phyloP scores from a whole-genome alignment of 345 rosid species.

The Euphorbia peplus region DNA sequence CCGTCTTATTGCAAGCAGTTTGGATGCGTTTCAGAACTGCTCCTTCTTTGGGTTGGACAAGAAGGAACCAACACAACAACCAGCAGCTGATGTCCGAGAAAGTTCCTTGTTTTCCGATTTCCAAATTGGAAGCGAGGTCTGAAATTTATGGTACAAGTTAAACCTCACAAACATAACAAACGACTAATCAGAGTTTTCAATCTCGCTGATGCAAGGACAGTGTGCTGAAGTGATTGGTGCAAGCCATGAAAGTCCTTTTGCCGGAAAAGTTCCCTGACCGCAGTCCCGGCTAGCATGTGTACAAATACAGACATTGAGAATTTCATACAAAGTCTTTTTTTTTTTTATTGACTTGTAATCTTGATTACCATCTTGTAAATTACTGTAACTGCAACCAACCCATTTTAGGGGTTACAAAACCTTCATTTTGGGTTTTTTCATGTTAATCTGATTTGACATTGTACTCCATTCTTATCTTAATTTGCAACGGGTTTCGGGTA shows the following conservation, averaged over 20 bases:
- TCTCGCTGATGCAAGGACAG: slow-evolving; percentile 22
- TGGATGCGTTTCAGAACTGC: slow-evolving; percentile 84
- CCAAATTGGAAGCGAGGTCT: slow-evolving; percentile 39
- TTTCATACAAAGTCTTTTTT: not conserved
- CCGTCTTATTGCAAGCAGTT: slow-evolving; percentile 87
- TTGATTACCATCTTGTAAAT: slow-evolving; percentile 5
- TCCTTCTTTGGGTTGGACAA: slow-evolving; percentile 29
- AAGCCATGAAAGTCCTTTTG: slow-evolving; percentile 10
- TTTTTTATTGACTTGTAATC: not conserved
- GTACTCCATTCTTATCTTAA: not conserved
- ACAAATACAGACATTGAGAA: slow-evolving; percentile 19
- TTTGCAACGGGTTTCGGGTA: not conserved
- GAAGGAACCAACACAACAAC: slow-evolving; percentile 47
- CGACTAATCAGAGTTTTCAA: slow-evolving; percentile 4
- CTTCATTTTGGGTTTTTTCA: not conserved
- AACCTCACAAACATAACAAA: not conserved
- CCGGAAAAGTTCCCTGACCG: slow-evolving; percentile 7
- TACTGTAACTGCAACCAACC: not conserved
- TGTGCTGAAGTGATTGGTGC: slow-evolving; percentile 14
- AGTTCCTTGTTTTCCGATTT: slow-evolving; percentile 36
- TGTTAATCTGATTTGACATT: no score
- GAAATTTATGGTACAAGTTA: slow-evolving; percentile 9
- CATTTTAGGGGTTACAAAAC: not conserved
- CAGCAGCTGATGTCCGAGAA: slow-evolving; percentile 55
- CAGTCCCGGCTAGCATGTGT: slow-evolving; percentile 15